A percentile compares a stretch with the other conserved stretches of the same genome.
Conservation (phyloP, 75 land plant genomes). For the Pinus albicaulis region DNA sequence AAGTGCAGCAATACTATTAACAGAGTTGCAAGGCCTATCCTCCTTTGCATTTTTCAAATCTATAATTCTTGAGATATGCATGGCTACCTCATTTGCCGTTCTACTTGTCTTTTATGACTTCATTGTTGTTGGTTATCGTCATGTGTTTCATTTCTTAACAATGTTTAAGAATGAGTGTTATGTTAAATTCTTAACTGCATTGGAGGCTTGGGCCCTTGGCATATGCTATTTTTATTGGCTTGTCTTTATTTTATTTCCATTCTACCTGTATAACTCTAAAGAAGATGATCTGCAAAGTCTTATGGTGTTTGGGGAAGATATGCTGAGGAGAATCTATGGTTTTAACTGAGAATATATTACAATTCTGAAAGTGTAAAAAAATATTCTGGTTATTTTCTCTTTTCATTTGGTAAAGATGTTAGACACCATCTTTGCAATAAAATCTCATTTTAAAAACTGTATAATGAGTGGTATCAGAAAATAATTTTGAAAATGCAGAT, state of each 20-base stretch:
- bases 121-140: background rate
- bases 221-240: background rate
- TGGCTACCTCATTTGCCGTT: background rate
- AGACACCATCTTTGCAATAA: background rate
- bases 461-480: background rate
- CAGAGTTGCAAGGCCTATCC: background rate
- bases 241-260: background rate
- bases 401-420: background rate
- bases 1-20: background rate
- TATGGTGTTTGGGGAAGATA: background rate
- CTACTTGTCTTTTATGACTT: background rate
- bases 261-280: background rate
- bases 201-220: background rate
- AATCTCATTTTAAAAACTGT: background rate
- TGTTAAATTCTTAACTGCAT: background rate
- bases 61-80: background rate
- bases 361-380: background rate
- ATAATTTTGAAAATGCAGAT: background rate
- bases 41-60: background rate
- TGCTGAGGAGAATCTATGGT: background rate
- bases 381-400: background rate
- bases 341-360: background rate
- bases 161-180: background rate
- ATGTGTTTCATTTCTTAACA: too few relatives aligned
- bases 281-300: background rate